A percentile compares a stretch with the other conserved stretches of the same genome.
These are phyloP conservation scores for Phoma sp. DNA, from an alignment of 2,329 filamentous ascomycete species.

Conservation along the genomic window DNA sequence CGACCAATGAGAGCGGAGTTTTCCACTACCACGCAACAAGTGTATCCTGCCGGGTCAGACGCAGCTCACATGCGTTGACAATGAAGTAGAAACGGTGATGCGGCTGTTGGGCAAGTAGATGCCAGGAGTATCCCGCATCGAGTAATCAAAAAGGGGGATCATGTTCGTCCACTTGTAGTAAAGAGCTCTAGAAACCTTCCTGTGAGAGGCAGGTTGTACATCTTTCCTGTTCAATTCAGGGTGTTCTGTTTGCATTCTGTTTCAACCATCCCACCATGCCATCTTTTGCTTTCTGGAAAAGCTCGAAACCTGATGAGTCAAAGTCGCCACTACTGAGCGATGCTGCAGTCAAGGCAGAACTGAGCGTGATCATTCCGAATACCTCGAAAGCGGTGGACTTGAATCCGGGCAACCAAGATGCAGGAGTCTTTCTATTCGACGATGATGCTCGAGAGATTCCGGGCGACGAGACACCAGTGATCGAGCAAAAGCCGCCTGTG, in stretches of 20 bases:
- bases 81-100: slow-evolving; percentile 22
- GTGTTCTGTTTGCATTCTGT: slow-evolving; percentile 1
- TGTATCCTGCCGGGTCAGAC: slow-evolving; percentile 7
- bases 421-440: slow-evolving; percentile 27
- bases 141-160: slow-evolving; percentile 1
- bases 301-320: slow-evolving; percentile 18
- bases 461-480: slow-evolving; percentile 3
- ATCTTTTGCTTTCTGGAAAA: slow-evolving; percentile 32
- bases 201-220: not conserved
- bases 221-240: slow-evolving; percentile 3
- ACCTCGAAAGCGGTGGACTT: slow-evolving; percentile 17
- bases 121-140: not conserved
- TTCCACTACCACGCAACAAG: slow-evolving; percentile 1
- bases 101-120: slow-evolving; percentile 13
- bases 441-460: slow-evolving; percentile 17
- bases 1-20: slow-evolving; percentile 7
- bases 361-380: not conserved
- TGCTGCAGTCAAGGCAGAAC: slow-evolving; percentile 3
- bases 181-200: not conserved
- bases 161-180: not conserved
- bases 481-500: not conserved
- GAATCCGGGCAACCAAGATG: slow-evolving; percentile 23
- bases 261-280: slow-evolving; percentile 22
- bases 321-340: slow-evolving; percentile 13
- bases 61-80: slow-evolving; percentile 1